Evolutionary conservation across 495 filamentous ascomycete species (phyloP), one percentile per base, ranked within the genome.

Genomic region (Antarctomyces pellizariae): DNA sequence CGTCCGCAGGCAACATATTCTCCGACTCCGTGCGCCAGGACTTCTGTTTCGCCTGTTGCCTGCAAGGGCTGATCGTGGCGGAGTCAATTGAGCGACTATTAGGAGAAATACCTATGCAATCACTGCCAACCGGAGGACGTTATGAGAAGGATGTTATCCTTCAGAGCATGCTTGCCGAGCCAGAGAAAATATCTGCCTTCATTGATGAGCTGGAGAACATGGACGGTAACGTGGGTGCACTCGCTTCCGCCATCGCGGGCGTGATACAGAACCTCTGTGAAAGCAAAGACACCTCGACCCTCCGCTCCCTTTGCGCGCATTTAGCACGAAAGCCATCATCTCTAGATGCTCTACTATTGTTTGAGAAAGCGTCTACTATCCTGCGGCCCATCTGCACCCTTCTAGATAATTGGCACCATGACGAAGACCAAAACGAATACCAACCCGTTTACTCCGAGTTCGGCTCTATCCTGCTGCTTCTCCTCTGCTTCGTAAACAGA

Each of bases 371-470:
- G 5, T 61, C 65, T 21, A 64, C 64, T 18, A 60, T 95, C 11
- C 47, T 95, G 2, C 68, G 78, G 29, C 83, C 86, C 10, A 52
- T 97, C 7, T 93, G 82, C 40, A 59, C 71, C 16, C 49, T 93
- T 5, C 52, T 97, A 5, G 80, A 95, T 47, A 67, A 67, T 24
- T 97, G 84, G 86, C 59, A 62, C 10, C 89, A 84, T 48, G 84
- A 93, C 33, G 84, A 90, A 35, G 84, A 93, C 29, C 78, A 90
- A 55, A 70, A 71, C 18, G 86, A 97, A 43, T 86, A 86, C 38
- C 83, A 93, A 42, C 86, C 84, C 0, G 75, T 92, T 1, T 95
- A 95, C 39, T 84, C 95, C 36, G 89, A 97, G 34, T 97, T 95
- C 33, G 79, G 82, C 0, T 75, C 76, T 22, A 72, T 93, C 9